Percentiles rank a stretch among this genome's conserved stretches.
phyloP scores from a whole-genome alignment of 2,329 filamentous ascomycete species.

The Exophiala calicioides region DNA sequence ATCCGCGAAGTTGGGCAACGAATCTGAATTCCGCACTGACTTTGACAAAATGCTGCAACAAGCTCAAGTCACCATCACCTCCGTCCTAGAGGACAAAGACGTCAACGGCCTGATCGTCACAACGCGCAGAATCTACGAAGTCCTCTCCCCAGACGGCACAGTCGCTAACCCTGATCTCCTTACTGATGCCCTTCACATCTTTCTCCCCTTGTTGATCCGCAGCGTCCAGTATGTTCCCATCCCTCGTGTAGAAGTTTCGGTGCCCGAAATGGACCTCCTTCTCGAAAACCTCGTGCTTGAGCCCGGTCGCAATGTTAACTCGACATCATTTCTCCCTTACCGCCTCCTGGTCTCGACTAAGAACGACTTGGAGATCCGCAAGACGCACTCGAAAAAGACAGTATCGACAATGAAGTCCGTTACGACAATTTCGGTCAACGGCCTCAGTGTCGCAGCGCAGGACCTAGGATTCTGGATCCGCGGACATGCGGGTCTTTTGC shows the following conservation, averaged over 20 bases:
- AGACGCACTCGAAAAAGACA: slow-evolving; percentile 68
- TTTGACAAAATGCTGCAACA: slow-evolving; percentile 72
- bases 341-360: slow-evolving; percentile 76
- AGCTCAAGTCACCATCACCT: slow-evolving; percentile 65
- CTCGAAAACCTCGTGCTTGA: slow-evolving; percentile 90
- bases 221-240: slow-evolving; percentile 86
- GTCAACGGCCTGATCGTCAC: slow-evolving; percentile 69
- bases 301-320: slow-evolving; percentile 79
- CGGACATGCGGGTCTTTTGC: slow-evolving; percentile 72
- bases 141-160: slow-evolving; percentile 66
- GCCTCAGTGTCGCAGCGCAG: slow-evolving; percentile 78
- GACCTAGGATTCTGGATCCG: slow-evolving; percentile 90
- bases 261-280: slow-evolving; percentile 79
- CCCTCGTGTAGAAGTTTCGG: slow-evolving; percentile 82
- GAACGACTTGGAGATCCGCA: slow-evolving; percentile 83
- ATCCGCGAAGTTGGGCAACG: slow-evolving; percentile 59
- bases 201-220: slow-evolving; percentile 75
- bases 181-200: slow-evolving; percentile 74
- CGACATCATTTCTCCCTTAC: slow-evolving; percentile 86
- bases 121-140: slow-evolving; percentile 65
- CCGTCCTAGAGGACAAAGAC: slow-evolving; percentile 70
- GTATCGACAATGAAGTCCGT: slow-evolving; percentile 68
- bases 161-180: slow-evolving; percentile 71
- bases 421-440: slow-evolving; percentile 76
- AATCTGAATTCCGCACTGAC: slow-evolving; percentile 70